Conservation (phyloP, 345 rosid species). For the Luvunga scandens region DNA sequence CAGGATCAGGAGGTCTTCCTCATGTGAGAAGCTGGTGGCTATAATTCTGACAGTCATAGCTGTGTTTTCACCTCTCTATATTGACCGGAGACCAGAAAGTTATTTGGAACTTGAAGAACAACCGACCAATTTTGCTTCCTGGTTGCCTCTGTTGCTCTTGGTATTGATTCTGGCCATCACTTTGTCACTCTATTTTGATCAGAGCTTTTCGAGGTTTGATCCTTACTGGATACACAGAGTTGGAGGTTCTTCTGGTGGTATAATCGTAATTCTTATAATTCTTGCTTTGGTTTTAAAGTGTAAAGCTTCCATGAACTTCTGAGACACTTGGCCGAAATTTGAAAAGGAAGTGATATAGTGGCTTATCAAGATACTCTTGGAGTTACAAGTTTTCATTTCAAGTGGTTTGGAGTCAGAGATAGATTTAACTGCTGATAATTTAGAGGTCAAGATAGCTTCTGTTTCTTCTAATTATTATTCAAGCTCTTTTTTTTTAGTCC, state of each 20-base stretch:
- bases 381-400: not conserved
- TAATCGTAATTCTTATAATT: constrained; percentile 58
- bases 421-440: constrained; percentile 5
- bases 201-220: constrained; percentile 66
- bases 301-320: constrained; percentile 29
- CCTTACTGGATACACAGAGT: constrained; percentile 83
- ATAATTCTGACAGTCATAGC: constrained; percentile 54
- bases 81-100: constrained; percentile 33
- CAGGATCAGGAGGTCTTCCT: constrained; percentile 34
- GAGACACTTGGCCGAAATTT: not conserved
- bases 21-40: constrained; percentile 52
- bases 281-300: constrained; percentile 63
- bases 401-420: not conserved
- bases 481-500: not conserved
- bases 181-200: constrained; percentile 54
- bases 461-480: not conserved
- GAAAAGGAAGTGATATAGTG: not conserved
- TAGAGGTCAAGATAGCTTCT: not conserved
- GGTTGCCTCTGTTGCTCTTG: constrained; percentile 56
- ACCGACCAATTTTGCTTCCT: constrained; percentile 30
- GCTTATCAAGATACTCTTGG: not conserved
- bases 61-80: constrained; percentile 69
- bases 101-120: constrained; percentile 46
- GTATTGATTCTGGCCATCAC: constrained; percentile 51
- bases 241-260: constrained; percentile 88